These are phyloP conservation scores for Blumeriella jaapii DNA, from an alignment of 2,329 filamentous ascomycete species.

Conservation along the genomic window DNA sequence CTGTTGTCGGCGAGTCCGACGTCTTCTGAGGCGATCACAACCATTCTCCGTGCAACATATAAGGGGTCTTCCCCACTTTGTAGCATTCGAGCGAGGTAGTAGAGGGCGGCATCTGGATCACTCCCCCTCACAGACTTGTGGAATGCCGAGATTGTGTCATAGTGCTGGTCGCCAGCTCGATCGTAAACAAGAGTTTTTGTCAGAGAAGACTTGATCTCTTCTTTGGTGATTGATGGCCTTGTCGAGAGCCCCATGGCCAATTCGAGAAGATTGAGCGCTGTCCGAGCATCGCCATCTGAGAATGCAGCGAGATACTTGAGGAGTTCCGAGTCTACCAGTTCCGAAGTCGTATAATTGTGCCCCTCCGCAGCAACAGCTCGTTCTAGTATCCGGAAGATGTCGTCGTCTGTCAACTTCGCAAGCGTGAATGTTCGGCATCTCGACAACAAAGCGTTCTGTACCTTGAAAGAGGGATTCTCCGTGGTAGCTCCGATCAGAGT, in stretches of 20 bases:
- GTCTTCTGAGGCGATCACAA: conserved; percentile 92
- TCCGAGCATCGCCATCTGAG: conserved; percentile 84
- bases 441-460: conserved; percentile 77
- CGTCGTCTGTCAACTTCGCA: conserved; percentile 57
- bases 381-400: conserved; percentile 62
- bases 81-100: conserved; percentile 93
- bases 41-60: conserved; percentile 83
- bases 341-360: conserved; percentile 28
- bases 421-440: conserved; percentile 87
- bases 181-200: conserved; percentile 95
- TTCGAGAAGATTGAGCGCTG: conserved; percentile 84
- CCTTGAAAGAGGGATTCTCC: conserved; percentile 91
- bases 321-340: conserved; percentile 65
- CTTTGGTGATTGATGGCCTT: conserved; percentile 54
- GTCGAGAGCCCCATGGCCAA: conserved; percentile 69
- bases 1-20: conserved; percentile 81
- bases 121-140: conserved; percentile 90
- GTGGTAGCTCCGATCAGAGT: conserved; percentile 93
- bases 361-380: conserved; percentile 60
- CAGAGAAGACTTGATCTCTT: conserved; percentile 67
- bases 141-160: conserved; percentile 93
- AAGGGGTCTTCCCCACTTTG: conserved; percentile 89
- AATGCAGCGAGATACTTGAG: conserved; percentile 75
- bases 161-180: conserved; percentile 88
- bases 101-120: conserved; percentile 77